Conservation (phyloP, 2,329 filamentous ascomycete genomes). For the Penicillium expansum region DNA sequence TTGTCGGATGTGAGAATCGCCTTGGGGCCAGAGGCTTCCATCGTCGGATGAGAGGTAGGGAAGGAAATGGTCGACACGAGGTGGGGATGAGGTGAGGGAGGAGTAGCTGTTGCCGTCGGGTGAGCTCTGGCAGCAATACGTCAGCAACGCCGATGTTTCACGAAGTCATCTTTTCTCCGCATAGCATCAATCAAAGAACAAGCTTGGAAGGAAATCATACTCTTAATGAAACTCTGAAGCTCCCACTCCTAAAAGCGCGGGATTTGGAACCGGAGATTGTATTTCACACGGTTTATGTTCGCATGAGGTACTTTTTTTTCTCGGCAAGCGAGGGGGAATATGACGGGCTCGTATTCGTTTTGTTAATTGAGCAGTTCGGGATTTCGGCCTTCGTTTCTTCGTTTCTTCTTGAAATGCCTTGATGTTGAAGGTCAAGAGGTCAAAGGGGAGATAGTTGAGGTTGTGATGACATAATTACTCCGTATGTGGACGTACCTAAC, state of each 20-base stretch:
- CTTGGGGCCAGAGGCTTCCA: constrained; percentile 37
- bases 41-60: constrained; percentile 26
- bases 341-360: neutral
- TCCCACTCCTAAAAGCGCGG: constrained; percentile 18
- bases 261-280: constrained; percentile 22
- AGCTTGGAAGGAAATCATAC: constrained; percentile 11
- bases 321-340: constrained; percentile 6
- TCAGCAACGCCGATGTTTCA: constrained; percentile 22
- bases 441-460: constrained; percentile 8
- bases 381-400: neutral
- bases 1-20: constrained; percentile 39
- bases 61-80: constrained; percentile 16
- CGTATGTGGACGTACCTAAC: too few relatives aligned
- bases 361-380: neutral
- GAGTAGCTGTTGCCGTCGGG: constrained; percentile 23
- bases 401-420: neutral
- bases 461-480: constrained; percentile 32
- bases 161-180: neutral
- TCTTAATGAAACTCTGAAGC: constrained; percentile 18
- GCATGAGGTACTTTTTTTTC: constrained; percentile 25
- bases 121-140: constrained; percentile 27
- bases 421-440: constrained; percentile 7
- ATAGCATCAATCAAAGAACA: neutral
- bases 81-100: constrained; percentile 23
- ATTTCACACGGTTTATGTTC: constrained; percentile 27